Evolutionary conservation across 148 eudicot species (phyloP).

Genomic region (Heliosperma pusillum): DNA sequence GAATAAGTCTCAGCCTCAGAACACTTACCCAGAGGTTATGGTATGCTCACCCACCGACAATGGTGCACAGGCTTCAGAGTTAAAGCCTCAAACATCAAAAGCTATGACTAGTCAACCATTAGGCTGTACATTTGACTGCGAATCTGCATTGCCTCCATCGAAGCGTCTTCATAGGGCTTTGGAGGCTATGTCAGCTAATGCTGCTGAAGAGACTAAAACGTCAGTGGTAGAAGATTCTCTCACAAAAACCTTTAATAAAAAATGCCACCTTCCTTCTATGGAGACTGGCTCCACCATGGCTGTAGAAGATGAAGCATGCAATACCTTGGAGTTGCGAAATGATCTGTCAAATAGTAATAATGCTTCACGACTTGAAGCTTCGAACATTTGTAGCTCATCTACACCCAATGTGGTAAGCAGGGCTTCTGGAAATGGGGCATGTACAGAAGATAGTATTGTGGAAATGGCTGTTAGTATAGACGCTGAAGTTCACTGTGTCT

Average conservation of each 20-base stretch:
- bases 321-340: conserved; percentile 24
- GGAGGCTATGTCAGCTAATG: conserved; percentile 99
- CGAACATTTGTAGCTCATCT: conserved; percentile 23
- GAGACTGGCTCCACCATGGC: conserved; percentile 24
- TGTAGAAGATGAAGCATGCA: conserved; percentile 17
- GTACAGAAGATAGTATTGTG: conserved; percentile 18
- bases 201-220: conserved; percentile 56
- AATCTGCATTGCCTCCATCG: conserved; percentile 95
- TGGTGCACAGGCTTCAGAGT: conserved; percentile 30
- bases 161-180: conserved; percentile 95
- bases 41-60: conserved; percentile 27
- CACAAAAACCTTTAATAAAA: conserved; percentile 24
- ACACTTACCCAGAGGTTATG: conserved; percentile 25
- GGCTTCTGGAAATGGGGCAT: conserved; percentile 16
- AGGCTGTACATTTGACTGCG: conserved; percentile 61
- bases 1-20: conserved; percentile 38
- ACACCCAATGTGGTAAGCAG: conserved; percentile 21
- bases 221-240: conserved; percentile 23
- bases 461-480: conserved; percentile 24
- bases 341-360: conserved; percentile 13
- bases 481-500: conserved; percentile 15
- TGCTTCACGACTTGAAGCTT: conserved; percentile 25
- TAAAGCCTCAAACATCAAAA: conserved; percentile 40
- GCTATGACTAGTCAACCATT: conserved; percentile 36
- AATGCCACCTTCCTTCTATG: conserved; percentile 19